phyloP scores from a whole-genome alignment of 495 filamentous ascomycete genomes.

The Penicillium dipodomyicola region DNA sequence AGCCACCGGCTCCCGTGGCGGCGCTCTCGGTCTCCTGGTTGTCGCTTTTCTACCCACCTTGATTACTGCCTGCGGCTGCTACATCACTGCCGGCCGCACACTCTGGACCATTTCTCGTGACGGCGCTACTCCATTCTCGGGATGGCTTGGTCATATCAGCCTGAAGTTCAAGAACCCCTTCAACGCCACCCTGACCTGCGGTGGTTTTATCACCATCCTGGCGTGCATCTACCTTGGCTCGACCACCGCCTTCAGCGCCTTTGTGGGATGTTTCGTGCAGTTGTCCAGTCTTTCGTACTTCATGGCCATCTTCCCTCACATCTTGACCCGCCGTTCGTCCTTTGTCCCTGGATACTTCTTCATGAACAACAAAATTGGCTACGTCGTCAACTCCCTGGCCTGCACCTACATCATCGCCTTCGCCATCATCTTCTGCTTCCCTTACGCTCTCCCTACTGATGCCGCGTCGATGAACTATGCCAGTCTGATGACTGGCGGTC shows the following conservation, averaged over 20 bases:
- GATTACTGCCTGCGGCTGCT: conserved; percentile 62
- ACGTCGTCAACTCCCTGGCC: conserved; percentile 55
- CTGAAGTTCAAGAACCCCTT: conserved; percentile 59
- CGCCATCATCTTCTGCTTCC: conserved; percentile 78
- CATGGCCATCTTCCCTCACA: conserved; percentile 70
- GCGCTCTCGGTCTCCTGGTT: conserved; percentile 56
- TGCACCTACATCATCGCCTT: conserved; percentile 67
- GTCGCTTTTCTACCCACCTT: conserved; percentile 65
- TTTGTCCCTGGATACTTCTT: conserved; percentile 68
- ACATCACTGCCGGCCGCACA: conserved; percentile 77
- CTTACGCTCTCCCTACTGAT: conserved; percentile 55
- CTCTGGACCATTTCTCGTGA: conserved; percentile 82
- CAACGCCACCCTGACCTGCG: conserved; percentile 62
- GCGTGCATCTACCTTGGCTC: conserved; percentile 73
- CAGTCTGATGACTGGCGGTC: conserved; percentile 60
- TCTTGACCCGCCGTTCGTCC: conserved; percentile 61
- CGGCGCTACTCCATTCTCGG: conserved; percentile 49
- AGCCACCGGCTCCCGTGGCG: conserved; percentile 65
- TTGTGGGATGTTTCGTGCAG: conserved; percentile 70
- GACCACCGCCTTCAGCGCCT: conserved; percentile 70
- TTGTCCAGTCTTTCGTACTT: conserved; percentile 71
- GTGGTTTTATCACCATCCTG: conserved; percentile 59
- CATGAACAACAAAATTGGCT: conserved; percentile 60
- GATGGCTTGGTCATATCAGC: conserved; percentile 41
- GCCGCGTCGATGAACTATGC: conserved; percentile 70